These are phyloP conservation scores for Rhizopus sp. DNA, from an alignment of 371 early-diverging fungal genomes.

Conservation along the genomic window DNA sequence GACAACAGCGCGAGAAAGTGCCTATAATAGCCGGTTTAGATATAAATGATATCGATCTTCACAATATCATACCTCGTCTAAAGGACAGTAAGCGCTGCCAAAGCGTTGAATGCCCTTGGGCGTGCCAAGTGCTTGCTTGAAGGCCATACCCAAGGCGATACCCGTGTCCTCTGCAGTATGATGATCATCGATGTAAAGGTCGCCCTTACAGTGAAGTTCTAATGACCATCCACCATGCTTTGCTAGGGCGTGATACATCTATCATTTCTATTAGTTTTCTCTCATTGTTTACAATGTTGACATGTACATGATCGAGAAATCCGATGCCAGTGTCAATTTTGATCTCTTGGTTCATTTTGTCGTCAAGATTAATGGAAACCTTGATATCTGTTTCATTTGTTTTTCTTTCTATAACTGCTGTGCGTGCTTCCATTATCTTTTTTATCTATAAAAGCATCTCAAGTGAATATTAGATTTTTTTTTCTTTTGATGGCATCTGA, in stretches of 20 bases:
- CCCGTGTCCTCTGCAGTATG: slow-evolving; percentile 97
- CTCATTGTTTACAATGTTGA: neutral
- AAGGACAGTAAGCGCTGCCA: slow-evolving; percentile 93
- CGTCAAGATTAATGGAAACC: slow-evolving; percentile 67
- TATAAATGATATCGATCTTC: neutral
- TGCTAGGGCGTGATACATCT: slow-evolving; percentile 96
- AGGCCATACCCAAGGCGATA: slow-evolving; percentile 91
- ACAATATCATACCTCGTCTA: slow-evolving; percentile 77
- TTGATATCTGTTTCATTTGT: slow-evolving; percentile 94
- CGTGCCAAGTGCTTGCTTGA: slow-evolving; percentile 89
- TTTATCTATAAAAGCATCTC: too few species aligned
- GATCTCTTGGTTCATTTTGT: slow-evolving; percentile 63
- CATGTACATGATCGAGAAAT: slow-evolving; percentile 91
- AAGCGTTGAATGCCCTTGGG: slow-evolving; percentile 92
- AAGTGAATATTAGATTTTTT: too few species aligned
- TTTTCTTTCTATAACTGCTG: slow-evolving; percentile 76
- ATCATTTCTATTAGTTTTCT: slow-evolving; percentile 9
- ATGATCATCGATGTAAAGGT: slow-evolving; percentile 96
- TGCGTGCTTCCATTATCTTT: slow-evolving; percentile 36
- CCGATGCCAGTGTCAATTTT: slow-evolving; percentile 92
- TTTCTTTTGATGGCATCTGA: too few species aligned
- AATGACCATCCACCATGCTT: slow-evolving; percentile 94
- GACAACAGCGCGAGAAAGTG: slow-evolving; percentile 91
- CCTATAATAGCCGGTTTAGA: slow-evolving; percentile 42
- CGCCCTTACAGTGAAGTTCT: slow-evolving; percentile 80